Evolutionary conservation across 1,284 basidiomycete species (phyloP).

Genomic region (Cronartium ribicola): DNA sequence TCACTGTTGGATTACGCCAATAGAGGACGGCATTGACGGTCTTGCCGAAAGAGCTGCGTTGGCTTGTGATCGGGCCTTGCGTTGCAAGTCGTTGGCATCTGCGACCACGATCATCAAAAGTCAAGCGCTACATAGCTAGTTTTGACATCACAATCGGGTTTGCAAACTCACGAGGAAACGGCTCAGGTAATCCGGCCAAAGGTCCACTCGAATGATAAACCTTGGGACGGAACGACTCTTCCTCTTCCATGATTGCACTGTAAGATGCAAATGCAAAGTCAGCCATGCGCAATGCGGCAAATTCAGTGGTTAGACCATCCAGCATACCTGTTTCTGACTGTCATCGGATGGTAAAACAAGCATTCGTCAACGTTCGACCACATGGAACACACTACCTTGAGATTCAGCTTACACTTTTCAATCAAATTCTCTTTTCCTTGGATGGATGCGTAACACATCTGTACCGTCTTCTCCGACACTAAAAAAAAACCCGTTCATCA

Average conservation of each 20-base stretch:
- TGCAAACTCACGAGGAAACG: slow-evolving; percentile 59
- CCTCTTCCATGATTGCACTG: slow-evolving; percentile 67
- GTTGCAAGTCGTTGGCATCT: slow-evolving; percentile 41
- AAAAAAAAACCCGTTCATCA: slow-evolving; percentile 65
- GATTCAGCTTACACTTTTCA: slow-evolving; percentile 36
- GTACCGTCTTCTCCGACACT: slow-evolving; percentile 75
- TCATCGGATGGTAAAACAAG: slow-evolving; percentile 38
- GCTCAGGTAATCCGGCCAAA: slow-evolving; percentile 67
- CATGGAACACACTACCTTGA: slow-evolving; percentile 15
- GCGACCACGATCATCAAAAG: not conserved
- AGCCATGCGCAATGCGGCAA: not conserved
- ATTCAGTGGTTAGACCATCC: slow-evolving; percentile 48
- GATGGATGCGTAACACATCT: slow-evolving; percentile 80
- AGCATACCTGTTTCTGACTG: slow-evolving; percentile 24
- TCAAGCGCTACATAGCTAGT: not conserved
- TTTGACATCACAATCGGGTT: not conserved
- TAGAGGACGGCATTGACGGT: slow-evolving; percentile 12
- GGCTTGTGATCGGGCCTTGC: slow-evolving; percentile 42
- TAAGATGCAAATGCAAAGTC: slow-evolving; percentile 15
- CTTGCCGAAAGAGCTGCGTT: slow-evolving; percentile 36
- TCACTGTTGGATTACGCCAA: not conserved
- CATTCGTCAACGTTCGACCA: slow-evolving; percentile 12
- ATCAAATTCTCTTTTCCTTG: slow-evolving; percentile 59
- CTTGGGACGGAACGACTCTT: slow-evolving; percentile 71
- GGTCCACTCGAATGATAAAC: slow-evolving; percentile 74